Base-by-base conservation (phyloP, 2,329 filamentous ascomycete genomes). In the Thielaviopsis euricoi region DNA sequence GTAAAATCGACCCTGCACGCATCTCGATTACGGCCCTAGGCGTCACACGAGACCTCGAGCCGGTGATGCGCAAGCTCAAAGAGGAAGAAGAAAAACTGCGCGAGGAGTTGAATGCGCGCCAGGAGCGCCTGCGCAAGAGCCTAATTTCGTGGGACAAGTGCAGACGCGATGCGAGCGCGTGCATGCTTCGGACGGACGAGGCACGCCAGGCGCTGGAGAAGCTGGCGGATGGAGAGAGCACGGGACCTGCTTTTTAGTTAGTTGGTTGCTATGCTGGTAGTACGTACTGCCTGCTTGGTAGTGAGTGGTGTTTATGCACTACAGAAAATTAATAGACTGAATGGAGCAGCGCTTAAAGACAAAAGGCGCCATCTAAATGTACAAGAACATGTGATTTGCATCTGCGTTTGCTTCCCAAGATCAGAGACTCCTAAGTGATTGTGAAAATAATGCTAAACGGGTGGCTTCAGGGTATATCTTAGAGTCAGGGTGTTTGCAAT, bases 1-100 rank as follows among this genome's bases (percentile, higher is more conserved):
- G 79, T 26, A 80, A 79, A 62, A 65, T 78, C 21, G 78, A 80
- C 60, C 71, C 74, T 1, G 66, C 69, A 19, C 69, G 74, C 63
- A 65, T 71, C 1, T 71, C 76, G 1, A 63, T 76, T 49, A 66
- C 67, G 7, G 70, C 71, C 3, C 58, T 69, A 0, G 76, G 78
- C 17, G 74, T 81, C 23, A 71, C 74, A 33, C 73, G 74, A 12
- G 79, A 82, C 50, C 67, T 80, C 17, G 77, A 80, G 61, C 66
- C 72, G n/a, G 76, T 80, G 65, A 75, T 73, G 62, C 70, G 72
- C 37, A 77, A 76, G 60, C 70, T 81, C 12, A 73, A 72, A 59
- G 78, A 81, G 46, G 79, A 82, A 52, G 79, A 81, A 64, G 79
- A 81, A 65, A 75, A 74, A 61, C 64, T 80, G 40, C 72, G 79